Conservation (phyloP, 2,329 filamentous ascomycete species). For the Raffaelea arxii region DNA sequence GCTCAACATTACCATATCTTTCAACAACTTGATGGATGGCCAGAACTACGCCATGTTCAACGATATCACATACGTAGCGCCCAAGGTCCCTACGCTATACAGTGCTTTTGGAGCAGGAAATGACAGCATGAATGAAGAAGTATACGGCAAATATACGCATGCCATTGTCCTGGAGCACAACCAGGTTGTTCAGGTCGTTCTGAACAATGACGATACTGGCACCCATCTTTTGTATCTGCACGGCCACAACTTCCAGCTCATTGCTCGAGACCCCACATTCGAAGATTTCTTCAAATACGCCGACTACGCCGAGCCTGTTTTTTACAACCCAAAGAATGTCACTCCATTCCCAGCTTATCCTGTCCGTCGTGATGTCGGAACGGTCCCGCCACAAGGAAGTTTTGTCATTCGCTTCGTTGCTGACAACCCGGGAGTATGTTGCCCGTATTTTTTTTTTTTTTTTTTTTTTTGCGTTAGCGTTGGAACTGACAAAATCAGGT, state of each 20-base stretch:
- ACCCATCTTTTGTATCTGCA: conserved; percentile 73
- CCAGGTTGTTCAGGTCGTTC: conserved; percentile 60
- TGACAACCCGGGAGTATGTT: not conserved
- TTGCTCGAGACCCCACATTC: not conserved
- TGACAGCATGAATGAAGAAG: conserved; percentile 7
- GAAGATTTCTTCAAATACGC: not conserved
- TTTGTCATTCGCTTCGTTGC: not conserved
- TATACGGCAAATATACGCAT: conserved; percentile 38
- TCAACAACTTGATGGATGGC: conserved; percentile 47
- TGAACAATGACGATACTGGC: conserved; percentile 67
- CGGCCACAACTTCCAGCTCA: conserved; percentile 52
- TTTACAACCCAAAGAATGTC: conserved; percentile 11
- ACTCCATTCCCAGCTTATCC: conserved; percentile 42
- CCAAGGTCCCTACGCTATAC: conserved; percentile 72
- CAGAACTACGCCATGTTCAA: conserved; percentile 56
- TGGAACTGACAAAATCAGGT: not conserved
- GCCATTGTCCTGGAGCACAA: conserved; percentile 58
- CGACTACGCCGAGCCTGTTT: conserved; percentile 11
- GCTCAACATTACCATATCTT: conserved; percentile 52
- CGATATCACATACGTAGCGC: conserved; percentile 62
- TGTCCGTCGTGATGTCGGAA: conserved; percentile 59
- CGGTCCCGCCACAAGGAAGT: conserved; percentile 52
- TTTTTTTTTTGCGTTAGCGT: not conserved
- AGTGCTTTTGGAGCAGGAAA: conserved; percentile 44
- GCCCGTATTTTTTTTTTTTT: not conserved